Percentiles rank a stretch among this genome's conserved stretches.
Conservation (phyloP, 2,329 filamentous ascomycete genomes). For the Fusarium neocosmosporiellum region DNA sequence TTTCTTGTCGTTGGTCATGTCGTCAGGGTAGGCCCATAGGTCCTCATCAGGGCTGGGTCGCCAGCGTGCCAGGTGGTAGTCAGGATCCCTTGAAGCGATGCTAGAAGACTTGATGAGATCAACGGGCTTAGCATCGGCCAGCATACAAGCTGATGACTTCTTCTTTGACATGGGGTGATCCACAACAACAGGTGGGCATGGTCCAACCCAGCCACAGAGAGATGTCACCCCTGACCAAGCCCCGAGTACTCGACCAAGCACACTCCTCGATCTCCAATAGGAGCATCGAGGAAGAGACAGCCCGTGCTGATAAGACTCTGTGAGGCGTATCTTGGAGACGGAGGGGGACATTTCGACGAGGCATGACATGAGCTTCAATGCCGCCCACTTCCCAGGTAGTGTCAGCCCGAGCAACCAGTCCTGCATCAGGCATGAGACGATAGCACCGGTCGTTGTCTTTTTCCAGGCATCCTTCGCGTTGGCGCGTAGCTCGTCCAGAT, state of each 20-base stretch:
- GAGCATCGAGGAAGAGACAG: background rate
- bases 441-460: background rate
- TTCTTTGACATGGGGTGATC: conserved; percentile 5
- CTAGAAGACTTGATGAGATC: background rate
- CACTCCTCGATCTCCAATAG: conserved; percentile 11
- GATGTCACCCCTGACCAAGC: conserved; percentile 2
- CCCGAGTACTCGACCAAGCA: conserved; percentile 6
- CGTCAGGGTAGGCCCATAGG: background rate
- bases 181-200: conserved; percentile 11
- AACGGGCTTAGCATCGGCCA: background rate
- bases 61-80: background rate
- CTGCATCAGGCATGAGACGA: background rate
- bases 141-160: background rate
- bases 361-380: conserved; percentile 7
- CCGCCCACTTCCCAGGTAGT: conserved; percentile 10
- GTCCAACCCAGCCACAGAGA: conserved; percentile 17
- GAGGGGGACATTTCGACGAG: conserved; percentile 9
- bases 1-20: background rate
- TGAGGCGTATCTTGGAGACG: background rate
- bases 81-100: background rate
- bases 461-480: conserved; percentile 1
- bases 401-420: conserved; percentile 16
- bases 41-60: background rate
- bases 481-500: conserved; percentile 1
- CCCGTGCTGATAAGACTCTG: background rate